Percentiles rank a stretch among this genome's conserved stretches.
Evolutionary conservation across 2,329 filamentous ascomycete species (phyloP).

Genomic region (Exophiala sp.): DNA sequence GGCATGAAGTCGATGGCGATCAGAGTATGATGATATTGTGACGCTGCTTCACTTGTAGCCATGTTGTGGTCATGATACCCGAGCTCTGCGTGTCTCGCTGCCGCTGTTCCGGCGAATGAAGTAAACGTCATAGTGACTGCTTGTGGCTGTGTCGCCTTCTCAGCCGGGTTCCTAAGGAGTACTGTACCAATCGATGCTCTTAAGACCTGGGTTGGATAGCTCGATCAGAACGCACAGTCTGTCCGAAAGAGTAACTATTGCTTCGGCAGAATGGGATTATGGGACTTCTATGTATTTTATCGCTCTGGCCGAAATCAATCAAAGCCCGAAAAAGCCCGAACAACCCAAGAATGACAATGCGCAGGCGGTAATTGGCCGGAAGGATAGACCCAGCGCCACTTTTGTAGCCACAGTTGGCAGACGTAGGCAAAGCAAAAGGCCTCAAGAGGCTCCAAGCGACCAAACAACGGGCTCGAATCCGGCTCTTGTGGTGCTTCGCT

Average conservation of each 20-base stretch:
- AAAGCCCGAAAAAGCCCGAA: conserved; percentile 12
- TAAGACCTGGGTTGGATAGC: too few relatives aligned
- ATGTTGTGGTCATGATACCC: background rate
- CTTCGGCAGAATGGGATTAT: background rate
- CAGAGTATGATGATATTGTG: background rate
- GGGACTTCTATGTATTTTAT: background rate
- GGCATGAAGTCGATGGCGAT: too few relatives aligned
- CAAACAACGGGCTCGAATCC: conserved; percentile 1
- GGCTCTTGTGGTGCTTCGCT: conserved; percentile 3
- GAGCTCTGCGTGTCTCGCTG: background rate
- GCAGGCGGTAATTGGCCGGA: conserved; percentile 17
- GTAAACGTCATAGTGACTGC: background rate
- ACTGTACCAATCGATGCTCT: too few relatives aligned
- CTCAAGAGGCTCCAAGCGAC: background rate
- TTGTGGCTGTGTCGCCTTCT: background rate
- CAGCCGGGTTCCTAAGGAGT: too few relatives aligned
- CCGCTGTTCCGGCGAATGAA: background rate
- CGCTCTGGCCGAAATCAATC: background rate
- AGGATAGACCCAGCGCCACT: conserved; percentile 6
- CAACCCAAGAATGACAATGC: conserved; percentile 10
- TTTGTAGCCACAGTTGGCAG: conserved; percentile 7
- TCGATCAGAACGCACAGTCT: too few relatives aligned
- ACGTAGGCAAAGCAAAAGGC: conserved; percentile 2
- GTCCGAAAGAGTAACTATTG: too few relatives aligned
- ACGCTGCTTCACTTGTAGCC: background rate